Conservation (phyloP, 2,329 filamentous ascomycete species). For the Verticillium alfalfae region DNA sequence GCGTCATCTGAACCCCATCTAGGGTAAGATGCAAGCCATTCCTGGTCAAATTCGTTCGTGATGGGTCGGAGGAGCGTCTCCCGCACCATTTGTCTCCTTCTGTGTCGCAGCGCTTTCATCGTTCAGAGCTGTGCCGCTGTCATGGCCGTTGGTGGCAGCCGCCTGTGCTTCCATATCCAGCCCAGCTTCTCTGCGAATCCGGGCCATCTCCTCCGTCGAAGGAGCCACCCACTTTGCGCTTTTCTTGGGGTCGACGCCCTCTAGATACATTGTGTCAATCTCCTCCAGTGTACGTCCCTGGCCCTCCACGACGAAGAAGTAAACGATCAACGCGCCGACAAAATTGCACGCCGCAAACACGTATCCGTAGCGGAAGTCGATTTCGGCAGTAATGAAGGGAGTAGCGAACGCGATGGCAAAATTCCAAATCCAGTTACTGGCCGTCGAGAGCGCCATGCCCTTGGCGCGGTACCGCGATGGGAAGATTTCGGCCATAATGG, state of each 20-base stretch:
- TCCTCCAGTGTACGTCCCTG: conserved; percentile 71
- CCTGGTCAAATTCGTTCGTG: not conserved
- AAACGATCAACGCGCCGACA: conserved; percentile 59
- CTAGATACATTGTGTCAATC: conserved; percentile 73
- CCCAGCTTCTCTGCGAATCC: conserved; percentile 34
- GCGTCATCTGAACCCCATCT: not conserved
- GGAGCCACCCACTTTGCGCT: conserved; percentile 49
- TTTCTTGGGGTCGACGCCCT: conserved; percentile 58
- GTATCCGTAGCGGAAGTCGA: conserved; percentile 69
- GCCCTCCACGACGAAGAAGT: conserved; percentile 72
- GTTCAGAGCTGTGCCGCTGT: not conserved
- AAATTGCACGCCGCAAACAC: conserved; percentile 71
- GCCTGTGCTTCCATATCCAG: conserved; percentile 24
- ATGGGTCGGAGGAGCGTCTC: not conserved
- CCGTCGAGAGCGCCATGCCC: conserved; percentile 55
- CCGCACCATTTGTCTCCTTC: not conserved
- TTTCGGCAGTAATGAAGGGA: conserved; percentile 67
- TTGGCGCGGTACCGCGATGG: conserved; percentile 56
- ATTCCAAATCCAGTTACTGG: conserved; percentile 66
- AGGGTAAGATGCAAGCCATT: not conserved
- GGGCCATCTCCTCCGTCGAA: conserved; percentile 34
- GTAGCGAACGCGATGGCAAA: conserved; percentile 76
- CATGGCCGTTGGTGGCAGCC: not conserved
- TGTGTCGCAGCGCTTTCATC: not conserved
- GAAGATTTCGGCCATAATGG: conserved; percentile 60